These are phyloP conservation scores for Phlebiopsis gigantea DNA, from an alignment of 768 basidiomycete species.

Conservation along the genomic window DNA sequence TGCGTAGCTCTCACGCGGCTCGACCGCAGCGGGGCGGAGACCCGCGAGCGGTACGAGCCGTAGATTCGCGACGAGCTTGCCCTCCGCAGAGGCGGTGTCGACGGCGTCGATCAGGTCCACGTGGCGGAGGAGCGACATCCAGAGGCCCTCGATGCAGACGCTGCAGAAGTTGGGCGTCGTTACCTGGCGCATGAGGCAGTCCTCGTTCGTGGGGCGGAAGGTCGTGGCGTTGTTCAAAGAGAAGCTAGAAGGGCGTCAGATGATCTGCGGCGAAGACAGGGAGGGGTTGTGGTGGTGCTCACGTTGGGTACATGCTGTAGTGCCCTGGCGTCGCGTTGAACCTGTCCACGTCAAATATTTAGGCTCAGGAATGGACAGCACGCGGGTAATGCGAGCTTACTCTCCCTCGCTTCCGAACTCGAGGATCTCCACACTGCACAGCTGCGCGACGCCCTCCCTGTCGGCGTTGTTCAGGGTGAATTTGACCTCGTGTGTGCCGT, in stretches of 20 bases:
- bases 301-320: slow-evolving; percentile 75
- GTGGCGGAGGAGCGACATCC: slow-evolving; percentile 56
- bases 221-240: slow-evolving; percentile 58
- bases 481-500: slow-evolving; percentile 51
- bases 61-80: slow-evolving; percentile 35
- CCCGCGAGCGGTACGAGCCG: slow-evolving; percentile 59
- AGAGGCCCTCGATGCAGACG: slow-evolving; percentile 69
- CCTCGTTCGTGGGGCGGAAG: slow-evolving; percentile 80
- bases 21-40: slow-evolving; percentile 32
- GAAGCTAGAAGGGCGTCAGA: slow-evolving; percentile 37
- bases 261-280: neutral
- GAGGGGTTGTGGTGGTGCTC: neutral
- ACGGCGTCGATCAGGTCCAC: slow-evolving; percentile 59
- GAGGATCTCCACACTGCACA: slow-evolving; percentile 72
- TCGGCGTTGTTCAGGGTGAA: slow-evolving; percentile 49
- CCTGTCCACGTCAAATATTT: slow-evolving; percentile 30
- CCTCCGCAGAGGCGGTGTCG: slow-evolving; percentile 30
- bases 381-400: slow-evolving; percentile 30
- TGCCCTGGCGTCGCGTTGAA: slow-evolving; percentile 54
- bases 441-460: slow-evolving; percentile 53
- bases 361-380: neutral
- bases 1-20: slow-evolving; percentile 43
- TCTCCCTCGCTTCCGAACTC: slow-evolving; percentile 64
- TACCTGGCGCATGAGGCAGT: slow-evolving; percentile 76
- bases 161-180: slow-evolving; percentile 69